phyloP scores from a whole-genome alignment of 352 stramenopile species.

The Aphanomyces stellatus region DNA sequence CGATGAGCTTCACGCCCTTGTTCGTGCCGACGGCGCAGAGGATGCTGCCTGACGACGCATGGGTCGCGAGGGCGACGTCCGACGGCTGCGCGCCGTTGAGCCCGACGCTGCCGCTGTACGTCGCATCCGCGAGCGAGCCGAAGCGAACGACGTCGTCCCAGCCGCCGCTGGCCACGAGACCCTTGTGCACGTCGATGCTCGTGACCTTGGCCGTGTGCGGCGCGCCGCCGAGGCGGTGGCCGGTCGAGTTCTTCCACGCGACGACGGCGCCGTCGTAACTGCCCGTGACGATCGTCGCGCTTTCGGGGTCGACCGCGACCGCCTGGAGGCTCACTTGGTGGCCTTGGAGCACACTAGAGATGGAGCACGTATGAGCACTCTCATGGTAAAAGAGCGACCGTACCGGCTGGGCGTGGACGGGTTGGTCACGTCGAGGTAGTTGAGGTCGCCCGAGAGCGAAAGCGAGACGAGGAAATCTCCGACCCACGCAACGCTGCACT shows the following conservation, averaged over 20 bases:
- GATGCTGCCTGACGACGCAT: constrained; percentile 26
- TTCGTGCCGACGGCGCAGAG: constrained; percentile 64
- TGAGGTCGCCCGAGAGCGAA: constrained; percentile 77
- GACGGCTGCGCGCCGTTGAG: constrained; percentile 58
- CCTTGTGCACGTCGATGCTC: constrained; percentile 54
- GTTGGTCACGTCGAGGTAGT: constrained; percentile 62
- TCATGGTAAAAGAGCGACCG: no score
- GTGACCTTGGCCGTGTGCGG: constrained; percentile 74
- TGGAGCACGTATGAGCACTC: no score
- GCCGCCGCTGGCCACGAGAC: constrained; percentile 68
- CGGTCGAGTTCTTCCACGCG: constrained; percentile 74
- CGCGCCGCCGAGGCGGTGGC: constrained; percentile 31
- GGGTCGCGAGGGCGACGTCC: constrained; percentile 44
- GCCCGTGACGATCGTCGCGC: constrained; percentile 82
- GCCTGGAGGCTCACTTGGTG: constrained; percentile 89
- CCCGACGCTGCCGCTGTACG: constrained; percentile 52
- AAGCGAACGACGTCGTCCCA: constrained; percentile 90
- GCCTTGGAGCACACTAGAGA: constrained; percentile 77
- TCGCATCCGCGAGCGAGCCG: constrained; percentile 21
- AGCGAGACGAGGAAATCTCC: constrained; percentile 76
- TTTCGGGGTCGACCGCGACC: constrained; percentile 65
- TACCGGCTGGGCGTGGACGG: constrained; percentile 35
- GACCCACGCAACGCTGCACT: constrained; percentile 60
- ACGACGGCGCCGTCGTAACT: constrained; percentile 92
- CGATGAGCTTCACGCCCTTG: constrained; percentile 76